Evolutionary conservation across 73 alveolate species (phyloP).

Genomic region (Paramecium pentaurelia): DNA sequence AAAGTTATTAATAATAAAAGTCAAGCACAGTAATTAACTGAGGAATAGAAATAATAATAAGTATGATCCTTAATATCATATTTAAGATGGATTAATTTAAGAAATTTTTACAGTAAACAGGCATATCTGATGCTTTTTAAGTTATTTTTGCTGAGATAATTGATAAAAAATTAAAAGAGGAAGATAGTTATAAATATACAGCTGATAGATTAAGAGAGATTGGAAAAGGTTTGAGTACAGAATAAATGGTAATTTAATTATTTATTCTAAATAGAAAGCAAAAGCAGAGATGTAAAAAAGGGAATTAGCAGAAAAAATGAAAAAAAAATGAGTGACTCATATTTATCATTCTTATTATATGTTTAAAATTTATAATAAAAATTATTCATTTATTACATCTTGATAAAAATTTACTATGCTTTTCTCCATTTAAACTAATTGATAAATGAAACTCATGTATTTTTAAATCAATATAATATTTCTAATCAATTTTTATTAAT

Average conservation of each 20-base stretch:
- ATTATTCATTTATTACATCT: neutral
- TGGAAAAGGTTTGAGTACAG: conserved; percentile 32
- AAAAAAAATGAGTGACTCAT: conserved; percentile 3
- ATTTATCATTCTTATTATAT: neutral
- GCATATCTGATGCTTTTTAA: conserved; percentile 33
- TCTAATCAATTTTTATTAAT: neutral
- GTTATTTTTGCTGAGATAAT: conserved; percentile 35
- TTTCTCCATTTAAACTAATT: too few species aligned
- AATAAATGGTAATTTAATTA: neutral
- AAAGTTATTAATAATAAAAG: neutral
- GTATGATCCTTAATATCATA: neutral
- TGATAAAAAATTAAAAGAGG: conserved; percentile 28
- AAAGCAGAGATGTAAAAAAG: conserved; percentile 7
- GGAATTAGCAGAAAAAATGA: conserved; percentile 27
- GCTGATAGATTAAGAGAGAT: conserved; percentile 43
- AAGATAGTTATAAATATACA: conserved; percentile 20
- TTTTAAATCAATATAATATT: neutral
- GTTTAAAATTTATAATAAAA: neutral
- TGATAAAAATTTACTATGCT: too few species aligned
- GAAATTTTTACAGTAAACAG: conserved; percentile 7
- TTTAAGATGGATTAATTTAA: conserved; percentile 23
- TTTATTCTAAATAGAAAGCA: neutral
- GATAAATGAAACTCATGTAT: neutral
- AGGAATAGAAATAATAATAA: neutral
- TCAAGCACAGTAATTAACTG: neutral